Evolutionary conservation across 768 basidiomycete genomes (phyloP).

Genomic region (Lanmaoa rubissima): DNA sequence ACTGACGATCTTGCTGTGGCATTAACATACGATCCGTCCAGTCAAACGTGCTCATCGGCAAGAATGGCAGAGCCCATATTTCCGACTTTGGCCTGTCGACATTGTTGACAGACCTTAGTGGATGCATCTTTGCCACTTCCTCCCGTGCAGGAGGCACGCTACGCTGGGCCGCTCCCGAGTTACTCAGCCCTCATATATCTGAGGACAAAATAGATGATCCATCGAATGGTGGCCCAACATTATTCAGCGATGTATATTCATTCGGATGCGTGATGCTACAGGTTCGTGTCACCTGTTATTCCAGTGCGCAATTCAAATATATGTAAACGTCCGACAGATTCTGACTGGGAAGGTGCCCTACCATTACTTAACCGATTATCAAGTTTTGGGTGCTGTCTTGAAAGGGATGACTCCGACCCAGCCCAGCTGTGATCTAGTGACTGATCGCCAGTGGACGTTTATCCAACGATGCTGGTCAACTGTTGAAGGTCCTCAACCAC

Average conservation of each 20-base stretch:
- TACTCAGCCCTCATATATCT: not conserved
- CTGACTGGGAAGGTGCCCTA: conserved; percentile 14
- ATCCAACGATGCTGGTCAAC: conserved; percentile 22
- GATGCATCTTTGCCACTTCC: conserved; percentile 1
- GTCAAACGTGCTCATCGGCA: conserved; percentile 5
- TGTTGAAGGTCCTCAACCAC: conserved; percentile 16
- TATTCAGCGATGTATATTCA: conserved; percentile 4
- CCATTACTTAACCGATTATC: conserved; percentile 9
- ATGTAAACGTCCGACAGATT: not conserved
- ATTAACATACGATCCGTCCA: not conserved
- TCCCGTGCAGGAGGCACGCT: not conserved
- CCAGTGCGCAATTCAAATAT: not conserved
- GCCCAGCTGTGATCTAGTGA: not conserved
- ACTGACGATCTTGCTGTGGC: not conserved
- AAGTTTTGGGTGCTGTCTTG: conserved; percentile 8
- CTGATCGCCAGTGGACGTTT: conserved; percentile 7
- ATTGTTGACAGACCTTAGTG: conserved; percentile 1
- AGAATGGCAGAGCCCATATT: not conserved
- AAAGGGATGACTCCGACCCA: not conserved
- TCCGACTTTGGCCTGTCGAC: conserved; percentile 8
- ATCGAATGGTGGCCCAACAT: not conserved
- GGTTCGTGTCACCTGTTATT: not conserved
- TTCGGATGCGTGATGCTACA: not conserved
- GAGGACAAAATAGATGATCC: not conserved
- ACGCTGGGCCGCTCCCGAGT: conserved; percentile 4